A percentile compares a stretch with the other conserved stretches of the same genome.
Conservation (phyloP, 768 basidiomycete genomes). For the Leccinum arenicola region DNA sequence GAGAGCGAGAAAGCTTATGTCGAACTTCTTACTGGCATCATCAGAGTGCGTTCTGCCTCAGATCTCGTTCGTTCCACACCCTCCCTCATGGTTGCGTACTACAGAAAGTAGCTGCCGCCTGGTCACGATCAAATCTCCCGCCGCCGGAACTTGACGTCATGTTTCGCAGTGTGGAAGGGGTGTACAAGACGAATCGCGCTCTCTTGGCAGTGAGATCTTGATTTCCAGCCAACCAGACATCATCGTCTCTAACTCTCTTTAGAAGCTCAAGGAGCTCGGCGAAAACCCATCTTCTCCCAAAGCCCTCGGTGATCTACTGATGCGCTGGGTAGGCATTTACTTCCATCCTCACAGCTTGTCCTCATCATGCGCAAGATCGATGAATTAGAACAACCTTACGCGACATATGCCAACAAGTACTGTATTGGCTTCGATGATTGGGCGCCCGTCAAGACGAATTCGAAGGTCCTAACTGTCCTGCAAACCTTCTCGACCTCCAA, state of each 20-base stretch:
- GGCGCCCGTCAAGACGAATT: conserved; percentile 76
- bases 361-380: conserved; percentile 62
- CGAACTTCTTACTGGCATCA: conserved; percentile 83
- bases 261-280: conserved; percentile 95
- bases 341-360: conserved; percentile 6
- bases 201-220: conserved; percentile 58
- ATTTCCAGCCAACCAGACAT: background rate
- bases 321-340: conserved; percentile 82
- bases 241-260: conserved; percentile 18
- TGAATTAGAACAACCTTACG: conserved; percentile 86
- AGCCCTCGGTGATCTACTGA: conserved; percentile 90
- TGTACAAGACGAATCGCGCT: conserved; percentile 88
- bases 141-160: conserved; percentile 88
- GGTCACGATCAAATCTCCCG: conserved; percentile 93
- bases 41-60: conserved; percentile 61
- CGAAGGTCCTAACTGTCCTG: conserved; percentile 66
- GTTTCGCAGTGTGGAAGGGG: conserved; percentile 90
- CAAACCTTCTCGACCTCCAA: conserved; percentile 60
- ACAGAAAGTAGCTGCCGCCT: conserved; percentile 96
- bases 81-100: conserved; percentile 13
- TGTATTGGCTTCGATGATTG: conserved; percentile 78
- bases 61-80: background rate
- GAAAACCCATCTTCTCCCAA: conserved; percentile 90
- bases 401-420: conserved; percentile 72
- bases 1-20: conserved; percentile 94